Percentiles rank a stretch among this genome's conserved stretches.
Evolutionary conservation across 2,329 filamentous ascomycete genomes (phyloP).

Genomic region (Colletotrichum sp.): DNA sequence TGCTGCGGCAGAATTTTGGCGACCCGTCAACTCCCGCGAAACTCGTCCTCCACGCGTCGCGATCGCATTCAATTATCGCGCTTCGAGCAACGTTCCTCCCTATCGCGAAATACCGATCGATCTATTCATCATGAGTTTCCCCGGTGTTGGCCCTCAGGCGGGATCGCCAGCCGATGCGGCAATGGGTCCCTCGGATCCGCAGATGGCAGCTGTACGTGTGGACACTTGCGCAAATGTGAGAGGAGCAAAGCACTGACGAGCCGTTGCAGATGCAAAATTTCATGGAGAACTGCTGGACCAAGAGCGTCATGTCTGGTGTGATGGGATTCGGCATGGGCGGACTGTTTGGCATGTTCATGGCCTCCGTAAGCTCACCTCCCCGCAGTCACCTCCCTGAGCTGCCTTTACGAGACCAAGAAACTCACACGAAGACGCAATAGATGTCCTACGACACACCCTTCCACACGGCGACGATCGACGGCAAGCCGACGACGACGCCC

Average conservation of each 20-base stretch:
- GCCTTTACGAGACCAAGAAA: neutral
- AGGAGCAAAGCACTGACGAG: neutral
- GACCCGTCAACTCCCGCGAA: conserved; percentile 22
- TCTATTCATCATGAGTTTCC: conserved; percentile 41
- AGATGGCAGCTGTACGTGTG: conserved; percentile 52
- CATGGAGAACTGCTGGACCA: conserved; percentile 93
- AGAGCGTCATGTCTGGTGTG: conserved; percentile 86
- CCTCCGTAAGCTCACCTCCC: conserved; percentile 67
- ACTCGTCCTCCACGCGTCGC: neutral
- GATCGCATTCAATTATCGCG: neutral
- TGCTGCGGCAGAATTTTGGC: conserved; percentile 42
- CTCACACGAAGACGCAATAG: conserved; percentile 45
- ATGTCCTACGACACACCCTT: conserved; percentile 98
- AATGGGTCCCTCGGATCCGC: conserved; percentile 52
- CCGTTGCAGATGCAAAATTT: conserved; percentile 71
- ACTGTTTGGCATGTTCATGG: conserved; percentile 97
- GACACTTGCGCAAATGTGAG: neutral
- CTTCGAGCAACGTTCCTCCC: neutral
- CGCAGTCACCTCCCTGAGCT: neutral
- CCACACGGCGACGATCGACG: conserved; percentile 52
- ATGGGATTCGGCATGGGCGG: conserved; percentile 96
- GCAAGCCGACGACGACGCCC: conserved; percentile 35
- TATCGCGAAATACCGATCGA: neutral
- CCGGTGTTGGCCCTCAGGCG: conserved; percentile 24
- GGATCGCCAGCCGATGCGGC: conserved; percentile 22